Evolutionary conservation across 257 asterid species (phyloP).

Genomic region (Forsythia viridissima): DNA sequence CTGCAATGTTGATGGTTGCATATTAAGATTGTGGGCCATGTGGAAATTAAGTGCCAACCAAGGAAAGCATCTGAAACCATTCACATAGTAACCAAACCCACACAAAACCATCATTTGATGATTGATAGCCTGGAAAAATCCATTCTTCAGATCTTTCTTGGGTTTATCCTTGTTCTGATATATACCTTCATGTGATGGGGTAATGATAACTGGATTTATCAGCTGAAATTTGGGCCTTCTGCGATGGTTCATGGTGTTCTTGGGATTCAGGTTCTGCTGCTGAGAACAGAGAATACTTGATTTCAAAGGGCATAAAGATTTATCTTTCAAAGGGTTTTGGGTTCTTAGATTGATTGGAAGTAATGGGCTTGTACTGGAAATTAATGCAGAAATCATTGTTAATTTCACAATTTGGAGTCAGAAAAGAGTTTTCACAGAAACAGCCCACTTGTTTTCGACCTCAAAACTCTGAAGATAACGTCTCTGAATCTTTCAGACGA

Average conservation of each 20-base stretch:
- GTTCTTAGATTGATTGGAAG: conserved; percentile 15
- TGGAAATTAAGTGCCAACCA: conserved; percentile 87
- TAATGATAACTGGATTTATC: conserved; percentile 25
- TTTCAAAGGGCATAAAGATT: conserved; percentile 19
- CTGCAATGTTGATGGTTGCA: conserved; percentile 79
- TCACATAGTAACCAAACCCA: conserved; percentile 85
- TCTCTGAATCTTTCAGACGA: conserved; percentile 10
- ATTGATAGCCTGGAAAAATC: conserved; percentile 38
- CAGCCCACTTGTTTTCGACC: neutral
- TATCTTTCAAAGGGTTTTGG: conserved; percentile 18
- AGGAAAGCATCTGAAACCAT: conserved; percentile 91
- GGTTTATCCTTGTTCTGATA: conserved; percentile 18
- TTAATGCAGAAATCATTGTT: conserved; percentile 42
- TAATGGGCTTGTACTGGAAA: conserved; percentile 31
- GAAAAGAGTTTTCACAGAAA: neutral
- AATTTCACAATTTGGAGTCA: neutral
- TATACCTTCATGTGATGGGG: conserved; percentile 32
- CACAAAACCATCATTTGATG: conserved; percentile 62
- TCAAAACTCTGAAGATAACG: neutral
- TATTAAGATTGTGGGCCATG: conserved; percentile 60
- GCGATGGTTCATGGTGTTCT: conserved; percentile 29
- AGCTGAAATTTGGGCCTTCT: conserved; percentile 28
- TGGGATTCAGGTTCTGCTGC: conserved; percentile 29
- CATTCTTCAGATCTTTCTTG: conserved; percentile 30
- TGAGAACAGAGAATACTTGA: conserved; percentile 28